Percentiles rank a stretch among this genome's conserved stretches.
Conservation (phyloP, 129 eudicot genomes). For the Lactuca sativa region DNA sequence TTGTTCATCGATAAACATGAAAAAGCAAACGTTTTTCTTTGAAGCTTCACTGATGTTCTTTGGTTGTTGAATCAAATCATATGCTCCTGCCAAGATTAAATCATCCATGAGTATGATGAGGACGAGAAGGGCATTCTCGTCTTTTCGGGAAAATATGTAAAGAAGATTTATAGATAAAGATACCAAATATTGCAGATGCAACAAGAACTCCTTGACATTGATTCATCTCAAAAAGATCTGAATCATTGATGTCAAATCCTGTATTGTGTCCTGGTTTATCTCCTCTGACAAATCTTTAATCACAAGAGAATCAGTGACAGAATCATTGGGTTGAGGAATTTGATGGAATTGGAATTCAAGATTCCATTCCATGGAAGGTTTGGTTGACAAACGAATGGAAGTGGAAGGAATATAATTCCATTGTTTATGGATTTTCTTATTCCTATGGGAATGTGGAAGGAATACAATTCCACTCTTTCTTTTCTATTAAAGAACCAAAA, state of each 20-base stretch:
- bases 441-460: no score
- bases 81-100: slow-evolving; percentile 48
- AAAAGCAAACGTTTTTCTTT: slow-evolving; percentile 58
- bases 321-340: no score
- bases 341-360: no score
- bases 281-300: slow-evolving; percentile 73
- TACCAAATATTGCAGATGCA: slow-evolving; percentile 98
- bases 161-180: slow-evolving; percentile 14
- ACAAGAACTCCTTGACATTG: slow-evolving; percentile 75
- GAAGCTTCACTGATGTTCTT: slow-evolving; percentile 60
- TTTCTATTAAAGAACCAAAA: no score
- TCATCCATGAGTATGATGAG: no score
- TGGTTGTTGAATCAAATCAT: slow-evolving; percentile 70
- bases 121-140: no score
- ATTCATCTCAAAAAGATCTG: slow-evolving; percentile 86
- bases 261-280: slow-evolving; percentile 68
- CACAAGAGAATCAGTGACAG: neutral
- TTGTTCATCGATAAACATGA: slow-evolving; percentile 79
- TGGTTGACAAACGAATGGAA: no score
- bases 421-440: no score
- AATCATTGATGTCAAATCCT: slow-evolving; percentile 74
- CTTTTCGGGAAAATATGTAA: neutral
- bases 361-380: no score
- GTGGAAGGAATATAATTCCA: no score
- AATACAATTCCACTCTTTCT: no score